These are phyloP conservation scores for Lippia alba DNA, from an alignment of 305 asterid species.

Conservation along the genomic window DNA sequence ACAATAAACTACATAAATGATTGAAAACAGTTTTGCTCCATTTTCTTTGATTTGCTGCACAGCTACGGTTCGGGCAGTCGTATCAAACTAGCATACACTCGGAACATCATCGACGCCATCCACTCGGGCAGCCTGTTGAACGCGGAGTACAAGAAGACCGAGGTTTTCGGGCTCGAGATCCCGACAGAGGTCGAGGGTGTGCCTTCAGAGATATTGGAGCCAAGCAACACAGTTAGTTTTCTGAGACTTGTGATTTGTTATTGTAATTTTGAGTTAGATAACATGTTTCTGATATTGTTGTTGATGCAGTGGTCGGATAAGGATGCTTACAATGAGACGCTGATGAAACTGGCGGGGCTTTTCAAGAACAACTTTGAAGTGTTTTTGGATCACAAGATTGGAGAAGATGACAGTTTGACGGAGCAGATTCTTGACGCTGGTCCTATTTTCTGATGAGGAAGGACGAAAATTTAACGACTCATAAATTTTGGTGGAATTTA, in stretches of 20 bases:
- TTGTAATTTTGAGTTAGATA: not conserved
- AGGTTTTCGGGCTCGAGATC: conserved; percentile 88
- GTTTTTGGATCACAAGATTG: conserved; percentile 65
- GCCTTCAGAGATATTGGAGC: conserved; percentile 88
- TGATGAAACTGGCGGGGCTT: conserved; percentile 59
- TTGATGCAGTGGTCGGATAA: conserved; percentile 66
- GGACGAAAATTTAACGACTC: not conserved
- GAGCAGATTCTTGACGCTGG: conserved; percentile 67
- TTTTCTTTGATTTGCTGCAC: conserved; percentile 22
- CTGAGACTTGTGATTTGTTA: not conserved
- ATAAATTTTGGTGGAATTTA: not conserved
- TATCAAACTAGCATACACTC: conserved; percentile 87
- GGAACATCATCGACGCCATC: conserved; percentile 94
- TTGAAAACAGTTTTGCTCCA: too few relatives aligned
- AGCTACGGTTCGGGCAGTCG: conserved; percentile 92
- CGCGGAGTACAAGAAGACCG: conserved; percentile 67
- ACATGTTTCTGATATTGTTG: not conserved
- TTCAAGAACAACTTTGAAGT: conserved; percentile 66
- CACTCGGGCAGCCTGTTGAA: conserved; percentile 86
- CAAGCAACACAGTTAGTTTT: conserved; percentile 83
- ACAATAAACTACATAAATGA: too few relatives aligned
- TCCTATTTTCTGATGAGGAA: conserved; percentile 35
- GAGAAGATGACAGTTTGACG: conserved; percentile 61
- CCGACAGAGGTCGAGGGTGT: conserved; percentile 85
- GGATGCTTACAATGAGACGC: conserved; percentile 60